Conservation (phyloP, 495 filamentous ascomycete genomes). For the Staphylotrichum longicolle region DNA sequence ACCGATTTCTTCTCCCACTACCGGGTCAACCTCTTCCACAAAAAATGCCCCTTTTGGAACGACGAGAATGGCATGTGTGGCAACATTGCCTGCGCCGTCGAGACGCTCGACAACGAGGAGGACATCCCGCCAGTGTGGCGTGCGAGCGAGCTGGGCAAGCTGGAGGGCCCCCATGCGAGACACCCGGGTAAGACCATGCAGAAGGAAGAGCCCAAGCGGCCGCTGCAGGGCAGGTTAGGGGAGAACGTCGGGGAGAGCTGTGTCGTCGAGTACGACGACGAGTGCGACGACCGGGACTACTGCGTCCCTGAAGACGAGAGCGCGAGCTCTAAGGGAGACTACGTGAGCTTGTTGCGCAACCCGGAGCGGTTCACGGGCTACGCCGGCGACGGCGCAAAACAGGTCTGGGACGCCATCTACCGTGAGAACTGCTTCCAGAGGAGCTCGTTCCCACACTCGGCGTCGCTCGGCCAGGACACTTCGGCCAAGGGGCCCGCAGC, state of each 20-base stretch:
- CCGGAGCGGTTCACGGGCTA: slow-evolving; percentile 96
- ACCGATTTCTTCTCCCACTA: slow-evolving; percentile 99
- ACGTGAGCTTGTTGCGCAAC: slow-evolving; percentile 90
- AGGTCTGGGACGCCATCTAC: slow-evolving; percentile 97
- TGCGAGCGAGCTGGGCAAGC: slow-evolving; percentile 84
- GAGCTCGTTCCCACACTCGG: slow-evolving; percentile 53
- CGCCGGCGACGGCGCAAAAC: slow-evolving; percentile 71
- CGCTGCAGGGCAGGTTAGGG: slow-evolving; percentile 79
- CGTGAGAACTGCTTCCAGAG: slow-evolving; percentile 95
- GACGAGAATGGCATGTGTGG: slow-evolving; percentile 94
- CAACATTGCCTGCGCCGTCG: slow-evolving; percentile 96
- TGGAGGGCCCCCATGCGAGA: slow-evolving; percentile 85
- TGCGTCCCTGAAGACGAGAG: slow-evolving; percentile 95
- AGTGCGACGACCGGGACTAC: slow-evolving; percentile 96
- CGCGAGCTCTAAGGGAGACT: slow-evolving; percentile 83
- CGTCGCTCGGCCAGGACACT: slow-evolving; percentile 40
- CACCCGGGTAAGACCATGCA: slow-evolving; percentile 78
- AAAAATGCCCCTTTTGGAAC: slow-evolving; percentile 92
- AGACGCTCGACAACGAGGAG: slow-evolving; percentile 91
- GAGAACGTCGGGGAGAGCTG: slow-evolving; percentile 90
- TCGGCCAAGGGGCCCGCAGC: slow-evolving; percentile 61
- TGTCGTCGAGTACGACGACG: slow-evolving; percentile 95
- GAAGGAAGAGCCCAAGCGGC: slow-evolving; percentile 63
- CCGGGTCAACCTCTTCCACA: slow-evolving; percentile 92
- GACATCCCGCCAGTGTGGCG: slow-evolving; percentile 92